These are phyloP conservation scores for Paraphoma chrysanthemicola DNA, from an alignment of 2,329 filamentous ascomycete genomes.

Conservation along the genomic window DNA sequence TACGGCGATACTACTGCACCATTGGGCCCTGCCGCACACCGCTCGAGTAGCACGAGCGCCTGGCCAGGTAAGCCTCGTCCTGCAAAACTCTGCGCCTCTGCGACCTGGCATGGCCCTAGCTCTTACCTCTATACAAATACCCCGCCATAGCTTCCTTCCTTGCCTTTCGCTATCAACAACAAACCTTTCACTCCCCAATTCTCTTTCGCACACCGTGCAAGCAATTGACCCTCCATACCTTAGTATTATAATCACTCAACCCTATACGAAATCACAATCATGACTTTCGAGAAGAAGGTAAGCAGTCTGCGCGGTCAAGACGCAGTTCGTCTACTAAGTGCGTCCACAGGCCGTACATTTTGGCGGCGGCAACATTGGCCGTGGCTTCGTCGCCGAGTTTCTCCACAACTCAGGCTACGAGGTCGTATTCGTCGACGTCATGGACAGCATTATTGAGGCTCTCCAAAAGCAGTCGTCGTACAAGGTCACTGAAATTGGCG, in stretches of 20 bases:
- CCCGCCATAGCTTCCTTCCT: conserved; percentile 19
- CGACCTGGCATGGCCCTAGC: conserved; percentile 18
- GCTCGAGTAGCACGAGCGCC: conserved; percentile 25
- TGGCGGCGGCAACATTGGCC: conserved; percentile 61
- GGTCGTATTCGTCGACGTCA: conserved; percentile 95
- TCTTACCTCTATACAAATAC: conserved; percentile 34
- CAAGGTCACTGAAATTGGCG: conserved; percentile 90
- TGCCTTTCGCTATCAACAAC: conserved; percentile 1
- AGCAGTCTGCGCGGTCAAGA: not conserved
- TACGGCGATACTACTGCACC: conserved; percentile 22
- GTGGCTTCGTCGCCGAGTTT: conserved; percentile 64
- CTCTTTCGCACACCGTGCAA: conserved; percentile 1
- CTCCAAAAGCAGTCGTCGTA: conserved; percentile 81
- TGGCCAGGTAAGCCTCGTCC: conserved; percentile 23
- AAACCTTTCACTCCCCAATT: conserved; percentile 2
- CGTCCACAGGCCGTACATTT: conserved; percentile 55
- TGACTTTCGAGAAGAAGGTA: conserved; percentile 53
- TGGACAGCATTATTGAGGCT: conserved; percentile 79
- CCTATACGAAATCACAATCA: conserved; percentile 26
- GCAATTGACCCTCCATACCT: conserved; percentile 23
- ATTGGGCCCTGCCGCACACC: conserved; percentile 27
- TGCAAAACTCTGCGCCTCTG: conserved; percentile 12
- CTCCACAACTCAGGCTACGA: conserved; percentile 94
- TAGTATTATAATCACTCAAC: conserved; percentile 8
- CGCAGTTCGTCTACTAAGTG: not conserved